Percentiles rank a stretch among this genome's conserved stretches.
Conservation (phyloP, 179 eudicot genomes). For the Spinacia oleracea region DNA sequence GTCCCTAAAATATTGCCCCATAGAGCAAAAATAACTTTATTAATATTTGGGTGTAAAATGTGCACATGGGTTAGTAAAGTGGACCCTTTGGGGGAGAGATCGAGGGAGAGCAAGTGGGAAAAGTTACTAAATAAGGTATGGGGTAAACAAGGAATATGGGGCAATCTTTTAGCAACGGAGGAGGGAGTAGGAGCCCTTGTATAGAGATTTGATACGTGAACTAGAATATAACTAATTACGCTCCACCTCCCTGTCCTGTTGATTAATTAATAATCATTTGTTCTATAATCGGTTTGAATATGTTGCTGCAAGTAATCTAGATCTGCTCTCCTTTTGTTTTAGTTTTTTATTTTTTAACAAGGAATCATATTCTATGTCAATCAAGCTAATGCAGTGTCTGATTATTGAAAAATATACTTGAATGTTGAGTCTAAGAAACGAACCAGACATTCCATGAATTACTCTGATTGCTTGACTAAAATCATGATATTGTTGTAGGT, state of each 20-base stretch:
- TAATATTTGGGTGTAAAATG: no score
- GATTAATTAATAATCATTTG: background rate
- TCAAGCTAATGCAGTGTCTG: background rate
- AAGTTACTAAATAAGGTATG: no score
- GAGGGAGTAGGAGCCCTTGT: background rate
- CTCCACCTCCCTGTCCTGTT: background rate
- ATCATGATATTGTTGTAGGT: slow-evolving; percentile 46
- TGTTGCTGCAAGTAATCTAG: background rate
- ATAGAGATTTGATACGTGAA: background rate
- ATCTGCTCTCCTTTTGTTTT: background rate
- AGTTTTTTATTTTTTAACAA: background rate
- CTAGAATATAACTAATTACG: no score
- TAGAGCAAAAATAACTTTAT: no score
- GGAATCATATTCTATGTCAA: background rate
- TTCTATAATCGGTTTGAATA: background rate
- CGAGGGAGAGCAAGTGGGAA: no score
- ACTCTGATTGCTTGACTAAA: slow-evolving; percentile 1
- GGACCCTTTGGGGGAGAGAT: no score
- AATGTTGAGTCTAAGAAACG: background rate
- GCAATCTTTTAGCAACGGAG: no score
- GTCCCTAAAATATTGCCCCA: no score
- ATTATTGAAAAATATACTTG: background rate
- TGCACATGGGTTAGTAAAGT: no score
- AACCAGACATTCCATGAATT: background rate
- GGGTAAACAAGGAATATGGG: no score